Evolutionary conservation across 179 eudicot species (phyloP), one percentile per base, ranked within the genome.

Genomic region (Carnegiea gigantea): DNA sequence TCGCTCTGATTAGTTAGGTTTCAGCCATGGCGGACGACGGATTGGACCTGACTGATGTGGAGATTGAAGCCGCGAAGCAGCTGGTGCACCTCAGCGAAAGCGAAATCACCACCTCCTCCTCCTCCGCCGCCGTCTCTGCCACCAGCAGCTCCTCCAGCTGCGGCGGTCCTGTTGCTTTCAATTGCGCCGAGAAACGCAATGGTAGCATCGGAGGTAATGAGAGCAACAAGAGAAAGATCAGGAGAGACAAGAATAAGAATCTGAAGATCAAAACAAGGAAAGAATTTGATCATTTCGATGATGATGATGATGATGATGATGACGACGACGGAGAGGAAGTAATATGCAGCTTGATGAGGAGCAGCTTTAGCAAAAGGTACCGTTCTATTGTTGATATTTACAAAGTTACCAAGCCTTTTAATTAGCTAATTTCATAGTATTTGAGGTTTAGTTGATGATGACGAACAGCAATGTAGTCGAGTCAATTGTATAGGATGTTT

Each of bases 1-100:
- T 49, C 15, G 54, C 11, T 49, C 6, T 49, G 40, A 49, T 49
- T 49, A 2, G 54, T 49, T 49, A 49, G 54, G 54, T 9, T 49
- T 49, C 15, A 59, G 1, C 44, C 70, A 73, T 57, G 72, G 78
- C 18, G 53, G 77, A 46, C 33, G 57, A 46, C 40, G 40, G 4
- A 9, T 33, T 14, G 1, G 48, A 43, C 8, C 36, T 80, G 1
- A 80, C 83, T 12, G 86, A 80, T 5, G n/a, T 80, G 17, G 86
- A 84, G 28, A 33, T 77, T 18, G 86, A 80, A n/a, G 83, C 75
- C 9, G 86, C 86, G 12, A 40, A 64, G 54, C 86, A 84, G 75
- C 62, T 84, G n/a, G 74, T 84, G 21, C 83, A 80, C 44, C 80
- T 84, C 9, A 84, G 86, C 83, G 83, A 77, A 70, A 80, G 86